Conservation (phyloP, 106 monocot species). For the Hemerocallis citrina region DNA sequence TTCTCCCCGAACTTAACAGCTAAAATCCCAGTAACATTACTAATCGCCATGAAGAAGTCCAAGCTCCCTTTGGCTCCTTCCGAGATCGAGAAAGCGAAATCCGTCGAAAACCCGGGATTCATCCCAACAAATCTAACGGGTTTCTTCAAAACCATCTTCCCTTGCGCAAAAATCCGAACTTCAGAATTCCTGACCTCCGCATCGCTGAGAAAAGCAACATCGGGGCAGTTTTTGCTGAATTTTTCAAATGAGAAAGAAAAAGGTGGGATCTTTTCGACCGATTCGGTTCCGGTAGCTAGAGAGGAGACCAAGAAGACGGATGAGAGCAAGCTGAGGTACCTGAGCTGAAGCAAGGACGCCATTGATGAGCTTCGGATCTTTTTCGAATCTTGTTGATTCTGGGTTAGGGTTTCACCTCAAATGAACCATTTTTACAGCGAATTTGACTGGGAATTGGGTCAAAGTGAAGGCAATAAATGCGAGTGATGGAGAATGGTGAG, state of each 20-base stretch:
- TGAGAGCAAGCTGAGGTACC: slow-evolving; percentile 8
- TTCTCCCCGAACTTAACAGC: slow-evolving; percentile 36
- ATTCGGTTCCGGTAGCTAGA: neutral
- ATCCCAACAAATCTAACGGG: slow-evolving; percentile 30
- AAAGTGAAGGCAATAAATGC: too few species aligned
- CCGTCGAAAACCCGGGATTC: slow-evolving; percentile 60
- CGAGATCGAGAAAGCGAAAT: slow-evolving; percentile 59
- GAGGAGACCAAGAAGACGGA: slow-evolving; percentile 5
- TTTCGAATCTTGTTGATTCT: neutral
- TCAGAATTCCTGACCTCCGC: slow-evolving; percentile 23
- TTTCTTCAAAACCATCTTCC: slow-evolving; percentile 29
- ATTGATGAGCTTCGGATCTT: slow-evolving; percentile 1
- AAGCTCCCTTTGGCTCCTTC: slow-evolving; percentile 7
- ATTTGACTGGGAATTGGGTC: neutral
- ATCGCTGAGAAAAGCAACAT: slow-evolving; percentile 41
- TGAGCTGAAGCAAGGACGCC: slow-evolving; percentile 2
- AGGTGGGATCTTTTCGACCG: neutral
- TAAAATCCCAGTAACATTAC: neutral
- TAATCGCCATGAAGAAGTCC: slow-evolving; percentile 49
- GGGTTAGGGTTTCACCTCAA: neutral
- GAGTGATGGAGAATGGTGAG: neutral
- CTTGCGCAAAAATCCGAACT: slow-evolving; percentile 29
- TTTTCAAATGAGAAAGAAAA: slow-evolving; percentile 50
- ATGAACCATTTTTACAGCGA: neutral
- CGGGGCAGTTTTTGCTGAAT: slow-evolving; percentile 21